phyloP scores from a whole-genome alignment of 257 asterid genomes.

The Agastache rugosa region DNA sequence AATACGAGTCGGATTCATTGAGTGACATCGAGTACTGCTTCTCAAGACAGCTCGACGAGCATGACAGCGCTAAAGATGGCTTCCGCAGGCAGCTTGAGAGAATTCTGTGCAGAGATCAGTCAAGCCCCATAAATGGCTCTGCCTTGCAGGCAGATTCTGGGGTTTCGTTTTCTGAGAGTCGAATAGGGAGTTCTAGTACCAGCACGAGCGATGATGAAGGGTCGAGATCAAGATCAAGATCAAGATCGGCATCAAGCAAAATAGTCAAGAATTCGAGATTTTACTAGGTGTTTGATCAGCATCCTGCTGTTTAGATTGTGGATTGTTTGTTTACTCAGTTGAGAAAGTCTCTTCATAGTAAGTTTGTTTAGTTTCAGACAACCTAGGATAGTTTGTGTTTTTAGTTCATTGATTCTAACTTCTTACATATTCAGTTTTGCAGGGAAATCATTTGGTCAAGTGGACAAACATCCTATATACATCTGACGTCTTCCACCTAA shows the following conservation, averaged over 20 bases:
- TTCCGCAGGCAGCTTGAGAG: conserved; percentile 75
- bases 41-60: conserved; percentile 60
- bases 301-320: conserved; percentile 4
- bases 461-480: not conserved
- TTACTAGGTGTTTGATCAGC: not conserved
- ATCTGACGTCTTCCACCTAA: not conserved
- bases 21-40: conserved; percentile 73
- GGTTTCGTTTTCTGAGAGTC: conserved; percentile 47
- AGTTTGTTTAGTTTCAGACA: conserved; percentile 30
- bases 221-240: conserved; percentile 41
- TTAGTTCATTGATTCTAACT: conserved; percentile 44
- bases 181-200: conserved; percentile 48
- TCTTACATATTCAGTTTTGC: not conserved
- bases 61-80: conserved; percentile 70
- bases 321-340: not conserved
- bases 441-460: not conserved
- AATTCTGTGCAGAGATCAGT: conserved; percentile 59
- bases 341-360: conserved; percentile 14
- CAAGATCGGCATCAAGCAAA: conserved; percentile 35
- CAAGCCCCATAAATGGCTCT: conserved; percentile 48
- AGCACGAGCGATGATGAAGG: conserved; percentile 64
- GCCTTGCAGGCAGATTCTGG: conserved; percentile 46
- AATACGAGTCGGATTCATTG: conserved; percentile 65
- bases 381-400: conserved; percentile 36
- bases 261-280: not conserved